Evolutionary conservation across 495 filamentous ascomycete species (phyloP), one percentile per base, ranked within the genome.

Genomic region (Penicillium daleae): DNA sequence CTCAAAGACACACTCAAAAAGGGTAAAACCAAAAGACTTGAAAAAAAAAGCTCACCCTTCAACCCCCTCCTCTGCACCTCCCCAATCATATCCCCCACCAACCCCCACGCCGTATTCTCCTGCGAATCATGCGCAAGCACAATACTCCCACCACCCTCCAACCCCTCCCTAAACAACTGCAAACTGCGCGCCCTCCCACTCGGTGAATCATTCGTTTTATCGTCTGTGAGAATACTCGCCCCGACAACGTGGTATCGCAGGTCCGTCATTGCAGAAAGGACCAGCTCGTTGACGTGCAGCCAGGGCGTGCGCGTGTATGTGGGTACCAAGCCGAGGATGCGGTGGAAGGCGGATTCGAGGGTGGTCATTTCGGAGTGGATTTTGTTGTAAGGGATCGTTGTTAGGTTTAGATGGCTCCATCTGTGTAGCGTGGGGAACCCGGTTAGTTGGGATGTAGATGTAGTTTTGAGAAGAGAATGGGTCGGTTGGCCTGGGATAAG

Each of bases 301-400:
- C 74, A 83, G 0, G 81, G 81, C 2, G 77, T 70, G 24, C 81
- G 71, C 67, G 93, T 92, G 72, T 93, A 95, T 4, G 87, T 86
- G 1, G 91, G 91, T 68, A 89, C 86, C 63, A 86, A 84, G 17
- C 90, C 90, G 10, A 92, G 78, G 56, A 92, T 85, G 49, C 85
- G 84, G 44, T 82, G 78, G 44, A 93, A 70, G 4, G 89, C 87
- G 64, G 87, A 85, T 72, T 93, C 90, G 59, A 90, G 87, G 74
- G 82, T 83, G 29, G 79, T 75, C 79, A 95, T 92, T 67, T 93
- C 84, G 26, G 84, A 75, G 1, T 81, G 76, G 59, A 89, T 83
- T 29, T 83, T 60, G 50, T 69, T 62, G 69, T 84, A 62, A 67
- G 81, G 67, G 74, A 85, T 68, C 61, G 79, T 77, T 65, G 82